These are phyloP conservation scores for Chromera velia DNA, from an alignment of 73 alveolate species.

Conservation along the genomic window DNA sequence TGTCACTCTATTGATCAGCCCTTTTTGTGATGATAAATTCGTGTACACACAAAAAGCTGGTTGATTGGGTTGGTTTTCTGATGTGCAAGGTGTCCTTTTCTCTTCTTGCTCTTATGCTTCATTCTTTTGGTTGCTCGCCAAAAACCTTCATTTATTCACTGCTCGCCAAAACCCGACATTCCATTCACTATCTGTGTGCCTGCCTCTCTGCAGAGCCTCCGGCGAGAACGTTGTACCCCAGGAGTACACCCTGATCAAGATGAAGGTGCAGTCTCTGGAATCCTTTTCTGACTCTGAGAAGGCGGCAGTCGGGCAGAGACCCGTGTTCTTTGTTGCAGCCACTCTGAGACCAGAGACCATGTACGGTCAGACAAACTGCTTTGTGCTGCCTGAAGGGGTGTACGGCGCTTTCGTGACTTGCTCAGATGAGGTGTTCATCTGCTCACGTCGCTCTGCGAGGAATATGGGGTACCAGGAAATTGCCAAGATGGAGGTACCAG, in stretches of 20 bases:
- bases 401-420: conserved; percentile 83
- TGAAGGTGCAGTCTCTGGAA: conserved; percentile 40
- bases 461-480: conserved; percentile 87
- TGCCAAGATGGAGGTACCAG: conserved; percentile 54
- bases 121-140: too few relatives aligned
- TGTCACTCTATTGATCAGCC: too few relatives aligned
- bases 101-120: too few relatives aligned
- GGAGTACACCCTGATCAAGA: conserved; percentile 86
- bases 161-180: too few relatives aligned
- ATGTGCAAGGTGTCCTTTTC: too few relatives aligned
- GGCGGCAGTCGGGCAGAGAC: conserved; percentile 58
- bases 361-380: conserved; percentile 95
- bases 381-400: conserved; percentile 84
- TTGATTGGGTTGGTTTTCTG: neutral
- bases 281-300: conserved; percentile 51
- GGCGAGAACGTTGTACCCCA: conserved; percentile 95
- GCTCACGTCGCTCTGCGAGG: conserved; percentile 72
- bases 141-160: too few relatives aligned
- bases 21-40: too few relatives aligned
- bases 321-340: conserved; percentile 86
- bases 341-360: conserved; percentile 96
- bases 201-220: conserved; percentile 10
- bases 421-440: conserved; percentile 72
- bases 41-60: neutral
- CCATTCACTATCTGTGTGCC: too few relatives aligned